These are phyloP conservation scores for Ballota nigra DNA, from an alignment of 257 asterid genomes.

Conservation along the genomic window DNA sequence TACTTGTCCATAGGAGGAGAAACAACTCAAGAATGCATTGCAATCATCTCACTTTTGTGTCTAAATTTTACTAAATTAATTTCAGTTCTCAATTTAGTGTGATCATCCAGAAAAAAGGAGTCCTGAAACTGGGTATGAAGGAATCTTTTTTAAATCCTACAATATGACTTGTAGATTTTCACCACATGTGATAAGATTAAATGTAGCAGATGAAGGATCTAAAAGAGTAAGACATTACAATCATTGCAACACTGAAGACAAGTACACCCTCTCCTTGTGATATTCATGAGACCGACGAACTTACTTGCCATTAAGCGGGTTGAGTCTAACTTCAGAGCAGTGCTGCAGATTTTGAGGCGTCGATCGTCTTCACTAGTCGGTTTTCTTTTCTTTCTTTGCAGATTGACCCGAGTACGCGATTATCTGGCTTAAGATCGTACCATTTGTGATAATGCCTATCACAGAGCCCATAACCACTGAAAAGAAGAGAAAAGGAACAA, in stretches of 20 bases:
- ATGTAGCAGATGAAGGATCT: neutral
- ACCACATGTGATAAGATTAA: neutral
- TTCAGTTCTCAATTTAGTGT: neutral
- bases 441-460: slow-evolving; percentile 74
- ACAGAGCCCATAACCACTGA: slow-evolving; percentile 82
- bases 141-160: neutral
- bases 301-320: neutral
- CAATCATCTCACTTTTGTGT: neutral
- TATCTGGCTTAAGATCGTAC: slow-evolving; percentile 85
- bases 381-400: slow-evolving; percentile 73
- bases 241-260: neutral
- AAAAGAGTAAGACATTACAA: neutral
- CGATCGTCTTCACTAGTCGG: slow-evolving; percentile 40
- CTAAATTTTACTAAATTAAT: neutral
- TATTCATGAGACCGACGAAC: neutral
- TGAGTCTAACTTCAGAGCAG: neutral
- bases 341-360: neutral
- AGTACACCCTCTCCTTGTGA: neutral
- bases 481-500: slow-evolving; percentile 21
- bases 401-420: slow-evolving; percentile 55
- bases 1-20: neutral
- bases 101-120: neutral
- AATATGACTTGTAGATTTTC: neutral
- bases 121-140: neutral
- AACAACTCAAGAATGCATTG: neutral